Base-by-base conservation (phyloP, 2,329 filamentous ascomycete genomes). In the Fusarium mundagurra region DNA sequence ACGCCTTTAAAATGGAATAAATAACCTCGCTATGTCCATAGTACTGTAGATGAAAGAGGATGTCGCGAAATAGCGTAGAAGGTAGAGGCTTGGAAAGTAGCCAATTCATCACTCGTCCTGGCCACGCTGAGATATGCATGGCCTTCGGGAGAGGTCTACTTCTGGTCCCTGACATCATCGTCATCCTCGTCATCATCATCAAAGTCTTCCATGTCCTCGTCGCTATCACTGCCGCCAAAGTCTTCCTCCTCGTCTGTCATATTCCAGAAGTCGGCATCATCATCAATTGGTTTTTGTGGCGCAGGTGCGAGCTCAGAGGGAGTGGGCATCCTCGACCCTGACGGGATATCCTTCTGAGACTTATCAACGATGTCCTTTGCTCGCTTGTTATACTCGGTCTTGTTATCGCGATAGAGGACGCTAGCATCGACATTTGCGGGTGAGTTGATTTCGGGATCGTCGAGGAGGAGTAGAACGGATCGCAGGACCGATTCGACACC, bases 381-480 rank as follows among this genome's bases (percentile, higher is more conserved):
- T 77, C 88, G 88, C 48, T 86, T 83, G 79, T 94, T 91, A 86
- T 97, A 99, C 38, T 86, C 83, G 4, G 86, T 85, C 1, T 91
- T 90, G 38, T 92, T 84, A 76, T 95, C 94, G 69, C 96, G 92
- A 79, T 97, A 92, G 86, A 95, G 89, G 31, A 98, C 92, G 65
- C 94, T 91, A 5, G 96, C 96, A 77, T 98, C 96, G 63, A 98
- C 95, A 81, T 98, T 98, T 72, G 96, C 96, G 1, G 96, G 94
- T 1, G 95, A 98, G 77, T 92, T 94, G 78, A 97, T 94, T 83
- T 99, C 96, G 20, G 96, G 94, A 78, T 98, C 94, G 81, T 98
- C 96, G 63, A 99, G 91, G 6, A 99, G 90, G 11, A 96, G 92
- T 13, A 98, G 89, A 24, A 98, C 94, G 14, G 94, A 98, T 71